Percentiles rank a stretch among this genome's conserved stretches.
Evolutionary conservation across 139 green algal species (phyloP).

Genomic region (Deuterostichococcus epilithicus): DNA sequence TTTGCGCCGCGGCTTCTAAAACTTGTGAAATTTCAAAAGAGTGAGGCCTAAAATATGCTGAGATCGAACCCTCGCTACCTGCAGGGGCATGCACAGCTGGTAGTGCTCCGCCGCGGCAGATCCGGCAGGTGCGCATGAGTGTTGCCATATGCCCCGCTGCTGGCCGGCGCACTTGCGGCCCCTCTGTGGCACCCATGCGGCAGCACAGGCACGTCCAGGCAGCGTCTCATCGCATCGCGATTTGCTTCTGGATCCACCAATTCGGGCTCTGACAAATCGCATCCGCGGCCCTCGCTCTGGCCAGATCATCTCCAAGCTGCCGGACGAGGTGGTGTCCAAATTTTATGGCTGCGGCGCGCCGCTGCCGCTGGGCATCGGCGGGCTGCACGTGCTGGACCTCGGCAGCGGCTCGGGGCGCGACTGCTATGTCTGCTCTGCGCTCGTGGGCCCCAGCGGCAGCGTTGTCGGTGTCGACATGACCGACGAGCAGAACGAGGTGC

Average conservation of each 20-base stretch:
- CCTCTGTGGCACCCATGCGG: too few relatives aligned
- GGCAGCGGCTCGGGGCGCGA: constrained; percentile 86
- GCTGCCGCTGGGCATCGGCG: constrained; percentile 77
- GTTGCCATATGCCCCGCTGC: too few relatives aligned
- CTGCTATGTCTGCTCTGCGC: constrained; percentile 84
- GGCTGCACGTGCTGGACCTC: constrained; percentile 66
- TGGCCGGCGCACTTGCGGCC: too few relatives aligned
- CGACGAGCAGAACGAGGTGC: constrained; percentile 67
- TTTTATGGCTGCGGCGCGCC: constrained; percentile 95
- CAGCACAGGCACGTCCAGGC: too few relatives aligned
- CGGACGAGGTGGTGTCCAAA: constrained; percentile 45
- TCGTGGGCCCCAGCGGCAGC: constrained; percentile 79
- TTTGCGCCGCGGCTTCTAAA: too few relatives aligned
- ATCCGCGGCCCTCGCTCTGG: too few relatives aligned
- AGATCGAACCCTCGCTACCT: too few relatives aligned
- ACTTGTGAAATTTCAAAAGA: too few relatives aligned
- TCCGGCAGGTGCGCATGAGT: background rate
- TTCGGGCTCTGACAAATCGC: too few relatives aligned
- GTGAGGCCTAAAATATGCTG: too few relatives aligned
- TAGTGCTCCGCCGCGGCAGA: background rate
- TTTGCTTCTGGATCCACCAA: too few relatives aligned
- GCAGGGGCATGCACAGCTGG: background rate
- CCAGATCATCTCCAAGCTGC: constrained; percentile 26
- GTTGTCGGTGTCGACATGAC: constrained; percentile 98
- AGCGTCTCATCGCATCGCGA: too few relatives aligned